phyloP scores from a whole-genome alignment of 192 early-diverging fungal species.

The Podila epigama region DNA sequence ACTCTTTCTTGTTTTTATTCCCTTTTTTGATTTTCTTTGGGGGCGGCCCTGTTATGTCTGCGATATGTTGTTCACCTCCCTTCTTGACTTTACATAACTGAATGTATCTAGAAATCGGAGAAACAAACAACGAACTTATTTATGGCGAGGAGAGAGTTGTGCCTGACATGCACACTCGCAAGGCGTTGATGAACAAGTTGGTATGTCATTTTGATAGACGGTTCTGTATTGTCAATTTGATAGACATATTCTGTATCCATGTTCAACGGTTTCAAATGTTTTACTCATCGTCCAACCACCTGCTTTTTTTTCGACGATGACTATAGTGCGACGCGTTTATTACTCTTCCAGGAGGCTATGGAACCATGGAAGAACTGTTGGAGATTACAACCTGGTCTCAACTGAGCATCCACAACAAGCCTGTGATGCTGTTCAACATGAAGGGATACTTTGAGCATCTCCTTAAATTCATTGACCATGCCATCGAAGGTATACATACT shows the following conservation, averaged over 20 bases:
- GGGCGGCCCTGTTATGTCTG: background rate
- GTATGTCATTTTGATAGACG: conserved; percentile 28
- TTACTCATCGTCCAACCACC: background rate
- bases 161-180: conserved; percentile 86
- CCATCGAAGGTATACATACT: conserved; percentile 54
- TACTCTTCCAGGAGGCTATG: conserved; percentile 86
- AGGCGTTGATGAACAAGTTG: conserved; percentile 73
- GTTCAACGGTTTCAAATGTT: background rate
- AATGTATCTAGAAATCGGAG: conserved; percentile 8
- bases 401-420: conserved; percentile 82
- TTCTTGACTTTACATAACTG: background rate
- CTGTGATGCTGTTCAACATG: conserved; percentile 79
- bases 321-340: conserved; percentile 73
- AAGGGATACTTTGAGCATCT: conserved; percentile 80
- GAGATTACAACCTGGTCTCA: conserved; percentile 85
- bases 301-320: background rate
- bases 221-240: background rate
- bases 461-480: conserved; percentile 65
- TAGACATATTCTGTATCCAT: background rate
- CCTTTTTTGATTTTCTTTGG: background rate
- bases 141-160: conserved; percentile 68
- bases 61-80: background rate
- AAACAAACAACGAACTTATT: conserved; percentile 31
- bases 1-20: background rate
- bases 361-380: conserved; percentile 88